These are phyloP conservation scores for Ramularia collo-cygni DNA, from an alignment of 2,329 filamentous ascomycete genomes.

Conservation along the genomic window DNA sequence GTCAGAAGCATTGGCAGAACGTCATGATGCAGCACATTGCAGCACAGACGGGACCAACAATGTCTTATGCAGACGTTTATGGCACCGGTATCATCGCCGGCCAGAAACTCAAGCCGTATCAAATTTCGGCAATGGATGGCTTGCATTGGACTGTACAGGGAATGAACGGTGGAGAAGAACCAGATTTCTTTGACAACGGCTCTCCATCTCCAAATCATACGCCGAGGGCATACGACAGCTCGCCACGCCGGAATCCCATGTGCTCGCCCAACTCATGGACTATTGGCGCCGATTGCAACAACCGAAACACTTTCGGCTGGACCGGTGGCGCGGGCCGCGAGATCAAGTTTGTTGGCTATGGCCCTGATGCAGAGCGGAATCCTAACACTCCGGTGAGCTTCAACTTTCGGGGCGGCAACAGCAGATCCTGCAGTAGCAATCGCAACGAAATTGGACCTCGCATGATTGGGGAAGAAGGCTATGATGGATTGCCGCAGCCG, in stretches of 20 bases:
- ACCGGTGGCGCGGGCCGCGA: constrained; percentile 30
- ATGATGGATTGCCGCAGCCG: constrained; percentile 12
- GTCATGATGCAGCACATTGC: no score
- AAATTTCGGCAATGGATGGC: constrained; percentile 11
- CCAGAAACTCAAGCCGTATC: constrained; percentile 13
- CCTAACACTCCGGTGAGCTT: constrained; percentile 22
- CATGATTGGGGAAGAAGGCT: constrained; percentile 8
- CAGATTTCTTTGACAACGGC: constrained; percentile 14
- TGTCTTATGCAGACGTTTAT: no score
- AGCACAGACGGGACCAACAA: no score
- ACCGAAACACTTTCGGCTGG: constrained; percentile 25
- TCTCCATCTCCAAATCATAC: constrained; percentile 6
- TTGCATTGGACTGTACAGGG: constrained; percentile 16
- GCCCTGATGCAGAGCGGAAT: constrained; percentile 27
- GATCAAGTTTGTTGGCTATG: constrained; percentile 30
- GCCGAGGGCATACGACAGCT: constrained; percentile 12
- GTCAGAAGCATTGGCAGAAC: no score
- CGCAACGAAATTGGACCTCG: constrained; percentile 10
- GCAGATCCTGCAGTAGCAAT: constrained; percentile 1
- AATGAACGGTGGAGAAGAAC: constrained; percentile 7
- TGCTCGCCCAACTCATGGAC: constrained; percentile 12
- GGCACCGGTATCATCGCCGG: constrained; percentile 3
- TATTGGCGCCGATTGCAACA: constrained; percentile 14
- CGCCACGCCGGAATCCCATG: constrained; percentile 9
- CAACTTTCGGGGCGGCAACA: constrained; percentile 5